These are phyloP conservation scores for Tylopilus vinaceipallidus DNA, from an alignment of 768 basidiomycete species.

Conservation along the genomic window DNA sequence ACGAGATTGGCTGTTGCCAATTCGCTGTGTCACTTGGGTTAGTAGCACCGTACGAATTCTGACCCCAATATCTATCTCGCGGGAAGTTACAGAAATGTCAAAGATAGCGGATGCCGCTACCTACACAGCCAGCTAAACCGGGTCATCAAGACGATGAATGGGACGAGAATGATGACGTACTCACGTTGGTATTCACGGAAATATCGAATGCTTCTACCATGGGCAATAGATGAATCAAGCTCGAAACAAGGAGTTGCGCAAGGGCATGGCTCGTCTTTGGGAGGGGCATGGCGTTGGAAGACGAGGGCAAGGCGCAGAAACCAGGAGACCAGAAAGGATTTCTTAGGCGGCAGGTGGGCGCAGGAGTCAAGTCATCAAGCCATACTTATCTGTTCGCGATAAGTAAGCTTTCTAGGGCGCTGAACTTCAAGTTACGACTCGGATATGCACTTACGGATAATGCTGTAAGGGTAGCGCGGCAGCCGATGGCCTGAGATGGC, in stretches of 20 bases:
- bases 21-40: conserved; percentile 28
- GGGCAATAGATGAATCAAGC: background rate
- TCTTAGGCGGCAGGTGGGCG: too few species aligned
- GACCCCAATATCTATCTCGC: conserved; percentile 34
- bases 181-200: conserved; percentile 20
- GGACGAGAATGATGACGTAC: background rate
- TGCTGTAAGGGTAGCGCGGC: too few species aligned
- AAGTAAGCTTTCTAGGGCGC: too few species aligned
- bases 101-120: background rate
- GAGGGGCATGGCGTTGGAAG: background rate
- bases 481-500: too few species aligned
- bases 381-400: too few species aligned
- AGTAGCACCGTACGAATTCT: conserved; percentile 37
- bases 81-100: background rate
- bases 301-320: background rate
- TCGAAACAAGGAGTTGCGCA: background rate
- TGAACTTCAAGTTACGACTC: too few species aligned
- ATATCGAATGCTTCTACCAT: conserved; percentile 16
- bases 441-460: too few species aligned
- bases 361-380: background rate
- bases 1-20: conserved; percentile 34
- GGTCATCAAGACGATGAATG: background rate
- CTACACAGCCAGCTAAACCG: conserved; percentile 21
- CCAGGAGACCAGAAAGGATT: too few species aligned
- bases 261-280: background rate